Evolutionary conservation across 176 grass and related monocot genomes (phyloP), one percentile per base, ranked within the genome.

Genomic region (Bothriochloa decipiens): DNA sequence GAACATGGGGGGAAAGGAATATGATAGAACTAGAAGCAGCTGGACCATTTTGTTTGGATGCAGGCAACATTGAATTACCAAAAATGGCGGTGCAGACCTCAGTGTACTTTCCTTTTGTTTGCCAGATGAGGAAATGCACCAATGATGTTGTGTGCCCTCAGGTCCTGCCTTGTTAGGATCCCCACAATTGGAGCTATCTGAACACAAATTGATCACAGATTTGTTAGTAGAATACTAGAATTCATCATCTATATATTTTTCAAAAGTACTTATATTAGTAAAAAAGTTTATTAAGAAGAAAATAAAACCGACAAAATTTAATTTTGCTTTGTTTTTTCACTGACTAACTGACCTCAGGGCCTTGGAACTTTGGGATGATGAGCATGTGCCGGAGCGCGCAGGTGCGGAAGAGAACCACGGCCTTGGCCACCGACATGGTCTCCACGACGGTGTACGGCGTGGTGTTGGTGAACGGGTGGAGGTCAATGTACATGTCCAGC

Each of bases 361-460:
- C 93, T 84, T 94, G 96, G 85, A 86, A 98, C 74, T 98, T 95
- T 29, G 96, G 93, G 70, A 98, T 84, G 72, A 95, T 94, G 28
- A 95, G 91, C 89, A 98, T 85, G 91, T 98, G 96, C 1, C 96
- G 87, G 4, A 98, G 92, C 57, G 78, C 96, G 76, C 89, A 86
- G 10, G 83, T 83, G 20, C 96, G 91, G 68, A 98, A 98, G 15
- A 98, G 89, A 64, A 98, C 93, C 37, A 98, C 82, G 17, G 96
- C 96, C 91, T 98, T 98, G 58, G 96, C 96, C 1, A 92, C 88
- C 0, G 96, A 98, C 93, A 98, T 98, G 85, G 89, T 98, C 85
- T 98, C 96, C 3, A 98, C 96, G n/a, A 98, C 96, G 49, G 96
- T 95, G 87, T 95, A 98, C 0, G 93, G 93, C 68, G 93, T 98